Base-by-base conservation (phyloP, 768 basidiomycete species). In the Psilocybe sp. region DNA sequence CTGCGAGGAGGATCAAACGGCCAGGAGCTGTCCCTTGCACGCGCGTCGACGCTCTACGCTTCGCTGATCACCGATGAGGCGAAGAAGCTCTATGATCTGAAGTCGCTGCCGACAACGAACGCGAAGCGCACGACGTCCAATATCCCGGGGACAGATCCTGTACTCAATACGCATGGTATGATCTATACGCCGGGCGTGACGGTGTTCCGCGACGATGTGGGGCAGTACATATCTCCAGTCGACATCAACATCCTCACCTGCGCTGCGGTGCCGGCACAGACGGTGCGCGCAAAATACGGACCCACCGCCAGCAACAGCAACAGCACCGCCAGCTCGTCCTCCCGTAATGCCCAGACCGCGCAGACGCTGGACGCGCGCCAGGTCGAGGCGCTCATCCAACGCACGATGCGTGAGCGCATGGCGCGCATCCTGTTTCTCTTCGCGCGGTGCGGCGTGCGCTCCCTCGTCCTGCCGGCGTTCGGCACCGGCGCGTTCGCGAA, bases 191-290 rank as follows among this genome's bases (percentile, higher is more conserved):
- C 52, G 4, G 36, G 36, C 2, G 48, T 54, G 14, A 46, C 42
- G 14, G 33, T 54, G 31, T 45, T 54, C 20, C 36, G 49, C 5
- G 45, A 56, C 13, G 59, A 60, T 34, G 44, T 51, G 11, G 59
- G 59, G 8, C 49, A 33, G n/a, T 60, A 51, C 49, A 46, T 42
- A 11, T 20, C 46, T 14, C 59, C 59, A 31, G 14, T 52, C 16
- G 53, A 51, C 16, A 46, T 53, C 9, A 56, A 60, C 41, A 52
- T 60, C 10, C 40, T 60, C 20, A 57, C 56, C 3, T 51, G 51
- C 34, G 48, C 59, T 12, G 59, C 59, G 8, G 56, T 57, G 20
- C 54, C 57, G 16, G 59, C 59, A 3, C 53, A 56, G 1, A 51
- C 55, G 18, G 56, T 57, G 20, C 52, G 47, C 36, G 44, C 37